Evolutionary conservation across 345 rosid genomes (phyloP), one percentile per base, ranked within the genome.

Genomic region (Eucalyptus viminalis): DNA sequence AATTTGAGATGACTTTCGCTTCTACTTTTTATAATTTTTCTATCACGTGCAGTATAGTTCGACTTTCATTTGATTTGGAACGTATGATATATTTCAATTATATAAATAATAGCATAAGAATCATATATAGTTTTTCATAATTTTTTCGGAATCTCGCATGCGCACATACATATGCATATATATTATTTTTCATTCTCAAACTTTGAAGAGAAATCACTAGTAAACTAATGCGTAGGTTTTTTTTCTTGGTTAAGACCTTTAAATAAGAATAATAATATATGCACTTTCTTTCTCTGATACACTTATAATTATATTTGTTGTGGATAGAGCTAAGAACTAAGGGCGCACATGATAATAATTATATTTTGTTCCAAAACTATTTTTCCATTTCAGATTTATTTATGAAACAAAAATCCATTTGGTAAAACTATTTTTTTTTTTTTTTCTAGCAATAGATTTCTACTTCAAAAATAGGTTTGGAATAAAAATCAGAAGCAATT

Each of bases 401-500:
- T 19, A 0, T 3, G 0, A 2, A 53, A 53, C 10, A 51, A 0
- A 53, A 53, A 53, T 53, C 2, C 2, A 53, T 53, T 53, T 3
- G 2, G 9, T 53, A 53, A 53, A 53, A 53, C 0, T 53, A 53
- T 53, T 19, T 53, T 0, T 0, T 53, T 53, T 7, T 51, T 51
- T 1, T 37, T 53, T 53, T 53, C 0, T 53, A 34, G 1, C 4
- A 53, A 19, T 53, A 8, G 0, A 53, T 53, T 19, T 53, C 0
- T 19, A 53, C 10, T 53, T 9, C 1, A 53, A 19, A 53, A 53
- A 53, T 17, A 53, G 0, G 1, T 17, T 53, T 53, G 4, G 4
- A 53, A 53, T 0, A 17, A 0, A 11, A 53, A 53, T 53, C 0
- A 8, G 0, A 53, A 53, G 2, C 17, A 51, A 3, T 7, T 7